Evolutionary conservation across 2,329 filamentous ascomycete species (phyloP), one percentile per base, ranked within the genome.

Genomic region (Pseudopyrenochaeta lycopersici): DNA sequence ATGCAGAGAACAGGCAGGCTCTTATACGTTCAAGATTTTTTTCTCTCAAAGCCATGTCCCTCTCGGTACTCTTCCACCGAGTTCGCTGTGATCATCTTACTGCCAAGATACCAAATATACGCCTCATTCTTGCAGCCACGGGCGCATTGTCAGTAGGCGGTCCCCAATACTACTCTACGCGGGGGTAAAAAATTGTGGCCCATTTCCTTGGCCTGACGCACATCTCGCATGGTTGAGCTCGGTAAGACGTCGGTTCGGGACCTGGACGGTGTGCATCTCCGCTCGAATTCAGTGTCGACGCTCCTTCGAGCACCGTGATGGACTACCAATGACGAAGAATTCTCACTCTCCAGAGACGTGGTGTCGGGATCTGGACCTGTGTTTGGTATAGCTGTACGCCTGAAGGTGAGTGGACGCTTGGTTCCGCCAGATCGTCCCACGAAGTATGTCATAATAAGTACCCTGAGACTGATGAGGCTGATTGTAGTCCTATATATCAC

Each of bases 251-350:
- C 42, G 29, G 46, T 47, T 47, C 20, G 52, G 45, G 58, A 54
- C 40, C 52, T 60, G 53, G 38, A 49, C 12, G 30, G 38, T 41
- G 52, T 43, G 23, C 53, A 50, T 49, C 43, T 56, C 58, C 51
- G 52, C 45, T 54, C 23, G 18, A 39, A 21, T 42, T 9, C 29
- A 51, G n/a, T 12, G 27, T 44, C 27, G 31, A 27, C 39, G 46
- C 32, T 18, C 33, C 32, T 40, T 23, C 40, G 50, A 71, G 69
- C 56, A 73, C 70, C 67, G 30, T 73, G 69, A 66, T 73, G 70
- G 66, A 33, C 60, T 47, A 40, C 53, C 55, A 62, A 54, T 46
- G 43, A 38, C 46, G 58, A 58, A 55, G 52, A 53, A 45, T 64
- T 67, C 63, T 60, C 50, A 54, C 48, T 49, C 50, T 49, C 32